phyloP scores from a whole-genome alignment of 306 rosid species.

The Rubus parviflorus region DNA sequence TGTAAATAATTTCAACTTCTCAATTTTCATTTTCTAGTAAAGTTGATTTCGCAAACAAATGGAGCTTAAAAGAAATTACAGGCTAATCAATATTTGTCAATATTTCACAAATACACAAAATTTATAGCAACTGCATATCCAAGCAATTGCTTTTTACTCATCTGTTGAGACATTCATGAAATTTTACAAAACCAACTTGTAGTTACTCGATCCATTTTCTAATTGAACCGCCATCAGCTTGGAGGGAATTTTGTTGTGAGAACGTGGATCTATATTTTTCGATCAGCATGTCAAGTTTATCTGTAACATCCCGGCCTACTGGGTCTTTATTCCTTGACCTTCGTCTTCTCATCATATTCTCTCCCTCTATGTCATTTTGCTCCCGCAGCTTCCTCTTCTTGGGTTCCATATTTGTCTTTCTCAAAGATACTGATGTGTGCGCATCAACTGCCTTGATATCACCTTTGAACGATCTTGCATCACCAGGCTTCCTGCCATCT shows the following conservation, averaged over 20 bases:
- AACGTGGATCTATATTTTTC: conserved; percentile 77
- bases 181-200: background rate
- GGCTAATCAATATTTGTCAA: background rate
- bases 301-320: conserved; percentile 59
- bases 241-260: conserved; percentile 45
- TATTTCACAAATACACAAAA: background rate
- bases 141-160: conserved; percentile 2
- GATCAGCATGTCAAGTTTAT: conserved; percentile 88
- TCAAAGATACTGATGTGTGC: conserved; percentile 19
- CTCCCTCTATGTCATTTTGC: conserved; percentile 33
- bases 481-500: conserved; percentile 37
- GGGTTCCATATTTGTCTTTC: conserved; percentile 28
- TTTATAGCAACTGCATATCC: background rate
- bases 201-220: conserved; percentile 78
- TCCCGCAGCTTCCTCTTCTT: conserved; percentile 57
- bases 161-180: background rate
- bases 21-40: too few species aligned
- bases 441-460: conserved; percentile 25
- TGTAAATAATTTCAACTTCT: too few species aligned
- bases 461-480: conserved; percentile 13
- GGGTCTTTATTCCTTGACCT: conserved; percentile 63
- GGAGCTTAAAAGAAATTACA: background rate
- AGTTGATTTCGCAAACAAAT: background rate
- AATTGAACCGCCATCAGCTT: conserved; percentile 53
- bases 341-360: conserved; percentile 34